phyloP scores from a whole-genome alignment of 441 rosid genomes.

The Populus hybrid region DNA sequence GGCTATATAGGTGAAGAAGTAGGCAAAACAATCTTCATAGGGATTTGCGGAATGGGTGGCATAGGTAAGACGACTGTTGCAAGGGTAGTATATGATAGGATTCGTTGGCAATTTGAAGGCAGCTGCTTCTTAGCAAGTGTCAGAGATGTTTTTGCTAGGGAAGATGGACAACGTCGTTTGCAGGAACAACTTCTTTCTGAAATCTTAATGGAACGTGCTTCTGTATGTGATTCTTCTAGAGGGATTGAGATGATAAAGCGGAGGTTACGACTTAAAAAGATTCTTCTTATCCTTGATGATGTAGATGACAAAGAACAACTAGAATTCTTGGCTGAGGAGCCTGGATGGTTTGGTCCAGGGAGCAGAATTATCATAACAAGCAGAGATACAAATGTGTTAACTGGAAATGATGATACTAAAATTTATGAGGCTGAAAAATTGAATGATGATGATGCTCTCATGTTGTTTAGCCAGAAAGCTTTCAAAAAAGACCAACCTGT shows the following conservation, averaged over 20 bases:
- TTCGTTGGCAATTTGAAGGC: constrained; percentile 1
- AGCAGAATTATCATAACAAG: constrained; percentile 14
- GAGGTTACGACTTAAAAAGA: constrained; percentile 1
- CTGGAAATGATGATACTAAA: not conserved
- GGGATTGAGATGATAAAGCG: not conserved
- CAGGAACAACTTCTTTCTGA: constrained; percentile 13
- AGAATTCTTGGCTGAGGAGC: not conserved
- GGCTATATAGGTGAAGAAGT: constrained; percentile 5
- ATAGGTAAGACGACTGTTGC: constrained; percentile 14
- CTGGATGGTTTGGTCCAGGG: constrained; percentile 16
- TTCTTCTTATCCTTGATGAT: constrained; percentile 17
- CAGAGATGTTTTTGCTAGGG: not conserved
- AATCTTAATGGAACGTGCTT: not conserved
- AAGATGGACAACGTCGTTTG: not conserved
- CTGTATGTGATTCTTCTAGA: not conserved
- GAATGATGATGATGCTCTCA: constrained; percentile 5
- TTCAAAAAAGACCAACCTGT: too few species aligned
- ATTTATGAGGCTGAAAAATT: not conserved
- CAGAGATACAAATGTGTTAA: not conserved
- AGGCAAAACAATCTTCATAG: not conserved
- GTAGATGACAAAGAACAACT: not conserved
- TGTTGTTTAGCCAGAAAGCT: constrained; percentile 1
- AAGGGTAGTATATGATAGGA: not conserved
- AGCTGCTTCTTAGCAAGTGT: constrained; percentile 13
- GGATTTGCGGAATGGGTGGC: constrained; percentile 23